Conservation (phyloP, 371 early-diverging fungal species). For the Syncephalis fuscata region DNA sequence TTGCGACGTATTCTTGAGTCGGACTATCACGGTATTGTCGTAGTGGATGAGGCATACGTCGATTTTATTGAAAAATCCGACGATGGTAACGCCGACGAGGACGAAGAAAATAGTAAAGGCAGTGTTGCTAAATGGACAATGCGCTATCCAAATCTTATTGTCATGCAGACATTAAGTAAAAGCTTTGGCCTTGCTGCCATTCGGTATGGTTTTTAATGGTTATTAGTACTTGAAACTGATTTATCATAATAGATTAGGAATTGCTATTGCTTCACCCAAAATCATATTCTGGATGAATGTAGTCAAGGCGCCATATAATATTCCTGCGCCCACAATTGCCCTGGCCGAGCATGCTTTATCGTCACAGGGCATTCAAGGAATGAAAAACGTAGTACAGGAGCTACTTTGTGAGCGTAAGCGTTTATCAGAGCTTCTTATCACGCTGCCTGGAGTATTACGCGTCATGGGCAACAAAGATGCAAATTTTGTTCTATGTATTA, state of each 20-base stretch:
- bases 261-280: constrained; percentile 63
- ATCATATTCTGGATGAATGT: constrained; percentile 81
- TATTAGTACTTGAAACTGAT: neutral
- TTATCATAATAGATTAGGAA: constrained; percentile 63
- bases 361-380: constrained; percentile 42
- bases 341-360: constrained; percentile 65
- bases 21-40: constrained; percentile 63
- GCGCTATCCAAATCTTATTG: constrained; percentile 81
- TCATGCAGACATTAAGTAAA: constrained; percentile 94
- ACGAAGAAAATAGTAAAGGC: constrained; percentile 29
- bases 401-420: constrained; percentile 42
- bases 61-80: constrained; percentile 74
- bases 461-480: constrained; percentile 78
- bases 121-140: constrained; percentile 61
- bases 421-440: constrained; percentile 30
- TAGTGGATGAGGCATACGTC: constrained; percentile 96
- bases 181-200: constrained; percentile 95
- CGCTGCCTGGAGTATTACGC: constrained; percentile 36
- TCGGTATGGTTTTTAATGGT: constrained; percentile 19
- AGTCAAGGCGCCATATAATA: constrained; percentile 96
- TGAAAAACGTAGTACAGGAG: constrained; percentile 32
- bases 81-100: constrained; percentile 96
- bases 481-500: constrained; percentile 83
- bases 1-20: constrained; percentile 55
- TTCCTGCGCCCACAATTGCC: constrained; percentile 69